Base-by-base conservation (phyloP, 768 basidiomycete genomes). In the Crepidotus variabilis region DNA sequence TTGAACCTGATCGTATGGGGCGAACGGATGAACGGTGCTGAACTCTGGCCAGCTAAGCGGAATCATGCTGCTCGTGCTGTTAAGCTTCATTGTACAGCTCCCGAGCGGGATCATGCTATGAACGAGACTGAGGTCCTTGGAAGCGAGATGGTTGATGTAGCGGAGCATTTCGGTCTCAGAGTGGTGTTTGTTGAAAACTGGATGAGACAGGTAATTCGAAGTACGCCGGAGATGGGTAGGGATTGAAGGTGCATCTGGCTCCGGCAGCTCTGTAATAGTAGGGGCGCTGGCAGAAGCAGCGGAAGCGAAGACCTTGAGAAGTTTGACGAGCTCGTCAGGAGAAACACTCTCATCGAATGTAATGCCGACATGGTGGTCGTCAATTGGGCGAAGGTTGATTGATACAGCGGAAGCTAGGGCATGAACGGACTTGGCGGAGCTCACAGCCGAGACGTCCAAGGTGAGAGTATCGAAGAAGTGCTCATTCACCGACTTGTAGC, bases 151-250 rank as follows among this genome's bases (percentile, higher is more conserved):
- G 73, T 92, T 85, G 66, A 98, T 92, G 72, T 98, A 97, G 35
- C 97, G 93, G 33, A 99, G 78, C 90, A 99, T 94, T 74, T 98
- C 94, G 0, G 97, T 99, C 77, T 99, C 97, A 4, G 94, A 96
- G 69, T 98, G 96, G 66, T 98, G 90, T 54, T 88, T 85, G 78
- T 98, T 98, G 78, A 96, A 99, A 36, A 97, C 92, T 0, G 91
- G 82, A 69, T 99, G 92, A 0, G 84, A 81, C 10, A 99, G 79
- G 72, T 85, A 91, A 43, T 81, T 72, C 2, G 90, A 88, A 1
- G 78, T 84, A 45, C 87, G 86, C 48, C 69, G 76, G 51, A 90
- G 75, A 28, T 65, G 60, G 9, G 75, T 57, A n/a, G 88, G 86
- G 50, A 93, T 79, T 10, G 75, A 71, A n/a, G 76, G 64, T 10